Evolutionary conservation across 306 rosid species (phyloP), one percentile per base, ranked within the genome.

Genomic region (Castanea crenata): DNA sequence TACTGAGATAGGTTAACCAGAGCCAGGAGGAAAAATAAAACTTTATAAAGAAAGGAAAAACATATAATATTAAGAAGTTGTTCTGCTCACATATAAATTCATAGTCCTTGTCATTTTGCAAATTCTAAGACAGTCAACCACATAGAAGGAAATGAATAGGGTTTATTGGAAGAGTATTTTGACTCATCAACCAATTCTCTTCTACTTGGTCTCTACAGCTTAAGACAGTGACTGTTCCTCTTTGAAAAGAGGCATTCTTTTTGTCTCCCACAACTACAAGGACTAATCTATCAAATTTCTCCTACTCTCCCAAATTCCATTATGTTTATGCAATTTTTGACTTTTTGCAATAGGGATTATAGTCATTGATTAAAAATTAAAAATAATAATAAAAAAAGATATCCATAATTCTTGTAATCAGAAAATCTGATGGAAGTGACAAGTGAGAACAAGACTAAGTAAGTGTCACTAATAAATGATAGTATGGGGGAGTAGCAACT

Each of bases 71-170:
- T 14, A 23, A 23, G 34, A 23, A 59, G 67, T 27, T 11, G 32
- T 14, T 25, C 31, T 12, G 34, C 25, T 59, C 6, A 23, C 67
- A 11, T 15, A 61, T 29, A 61, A 25, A 11, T 20, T 15, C 55
- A 69, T 38, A 57, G 77, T 32, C 65, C 21, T 29, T 29, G 38
- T 71, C 65, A 74, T 46, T 10, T 67, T 74, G 82, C 79, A 82
- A 32, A 54, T 34, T 81, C 34, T 54, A 44, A 76, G 74, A 16
- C 34, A 57, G 59, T 61, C 67, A 61, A 61, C 32, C 19, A 61
- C 32, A 38, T 38, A 61, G 32, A 61, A 61, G 31, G 71, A 32
- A 19, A 35, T 18, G 52, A 67, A 67, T 32, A 6, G 7, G 19
- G 29, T 29, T 23, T 6, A 34, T 34, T 34, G n/a, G 49, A 32